Base-by-base conservation (phyloP, 768 basidiomycete genomes). In the Mycena rosella region DNA sequence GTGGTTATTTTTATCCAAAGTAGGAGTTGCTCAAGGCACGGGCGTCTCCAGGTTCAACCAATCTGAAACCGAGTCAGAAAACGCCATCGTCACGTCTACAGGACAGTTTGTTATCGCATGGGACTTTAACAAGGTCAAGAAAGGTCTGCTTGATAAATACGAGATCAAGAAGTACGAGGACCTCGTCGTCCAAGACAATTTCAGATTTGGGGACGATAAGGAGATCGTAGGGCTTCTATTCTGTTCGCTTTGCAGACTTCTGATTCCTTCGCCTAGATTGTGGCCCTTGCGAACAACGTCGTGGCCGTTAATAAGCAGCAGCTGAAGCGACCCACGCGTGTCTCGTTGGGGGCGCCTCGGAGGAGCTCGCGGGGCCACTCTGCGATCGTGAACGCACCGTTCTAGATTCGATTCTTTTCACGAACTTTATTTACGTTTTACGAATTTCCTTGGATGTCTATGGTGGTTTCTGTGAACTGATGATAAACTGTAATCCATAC, bases 101-200 rank as follows among this genome's bases (percentile, higher is more conserved):
- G 97, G 97, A 22, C 88, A 90, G 76, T 98, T 89, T 72, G 93
- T 98, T 64, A 87, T 98, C 74, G 96, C 96, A 8, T 99, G 96
- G 96, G 96, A 99, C 87, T 97, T 99, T 77, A 88, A 86, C 49
- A 96, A 96, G 76, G 94, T 99, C 70, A 98, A 97, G 86, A 91
- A 91, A 79, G 98, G 98, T 60, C 87, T 88, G 55, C 84, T 92
- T 47, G 94, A 96, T 79, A 93, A 92, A 78, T 99, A 98, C 75
- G 95, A 97, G 74, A 96, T 99, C 83, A 96, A 96, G 87, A 92
- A 92, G 77, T 98, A 98, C 77, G 93, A 96, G 74, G 96, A 97
- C 73, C 85, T 88, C 51, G 96, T 99, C 64, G 96, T 99, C 0
- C 96, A 98, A 70, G 98, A 99, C 79, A 95, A 92, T 80, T 99